Base-by-base conservation (phyloP, 2,329 filamentous ascomycete species). In the Fusarium abutilonis region DNA sequence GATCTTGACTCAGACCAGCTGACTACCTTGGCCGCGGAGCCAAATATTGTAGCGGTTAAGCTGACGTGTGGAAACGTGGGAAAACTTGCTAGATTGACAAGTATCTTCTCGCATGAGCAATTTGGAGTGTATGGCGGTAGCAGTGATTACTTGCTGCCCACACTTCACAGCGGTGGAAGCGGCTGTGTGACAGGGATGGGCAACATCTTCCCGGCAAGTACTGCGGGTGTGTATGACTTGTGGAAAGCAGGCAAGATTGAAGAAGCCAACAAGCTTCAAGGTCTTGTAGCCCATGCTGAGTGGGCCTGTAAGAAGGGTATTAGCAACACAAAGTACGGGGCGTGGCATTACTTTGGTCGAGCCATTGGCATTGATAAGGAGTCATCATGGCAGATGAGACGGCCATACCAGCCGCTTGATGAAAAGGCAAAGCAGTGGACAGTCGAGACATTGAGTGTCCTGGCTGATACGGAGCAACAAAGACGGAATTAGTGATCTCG, bases 1-100 rank as follows among this genome's bases (percentile, higher is more conserved):
- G 87, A 90, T 64, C 77, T 90, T 29, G 84, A 83, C 54, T 89
- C 86, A 1, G 87, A 89, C 67, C 74, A 81, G 60, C 82, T 90
- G 64, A 77, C 86, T 45, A 78, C 82, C 52, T 74, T 90, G 46
- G 77, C 87, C 21, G 73, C 80, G 26, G 86, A 89, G 67, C 82
- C 85, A 34, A 89, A 89, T 68, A 89, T 90, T 56, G 84, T 85
- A 41, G 88, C 88, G 51, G 86, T 86, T 70, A 89, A 90, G 74
- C 77, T 89, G 38, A 89, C 87, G 1, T 89, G 86, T 66, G 87
- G 87, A 45, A 89, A 90, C 69, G 88, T 87, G 13, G 86, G 87
- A 56, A 89, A 89, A 72, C 77, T 89, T 60, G 90, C 88, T 46
- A 86, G 78, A 69, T 81, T 83, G 63, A 86, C 75, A 34, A 68